Evolutionary conservation across 2,329 filamentous ascomycete genomes (phyloP), one percentile per base, ranked within the genome.

Genomic region (Colletotrichum sp.): DNA sequence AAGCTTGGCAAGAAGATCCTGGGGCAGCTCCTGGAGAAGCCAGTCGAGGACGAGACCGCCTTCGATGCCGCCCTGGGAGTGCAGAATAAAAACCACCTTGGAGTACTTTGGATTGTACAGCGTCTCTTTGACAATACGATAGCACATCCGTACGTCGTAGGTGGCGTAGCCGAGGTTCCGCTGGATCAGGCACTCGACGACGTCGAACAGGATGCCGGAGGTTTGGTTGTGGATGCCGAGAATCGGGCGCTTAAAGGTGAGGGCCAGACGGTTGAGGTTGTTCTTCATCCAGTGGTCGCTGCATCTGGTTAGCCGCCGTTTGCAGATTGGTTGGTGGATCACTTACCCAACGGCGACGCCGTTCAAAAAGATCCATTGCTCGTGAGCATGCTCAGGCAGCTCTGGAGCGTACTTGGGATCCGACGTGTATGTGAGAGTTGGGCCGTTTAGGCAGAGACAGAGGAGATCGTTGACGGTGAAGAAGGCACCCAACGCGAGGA

Each of bases 351-450:
- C 89, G 15, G 89, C 91, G 39, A 96, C 92, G 2, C 95, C 95
- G 80, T 96, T 96, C 70, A 96, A 83, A 81, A 94, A 96, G 18
- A 96, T 88, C 95, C 95, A 96, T 80, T 93, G 90, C 84, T 96
- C 94, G 71, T 92, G 88, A 10, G 87, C 86, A 81, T 92, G 89
- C 78, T 90, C 87, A 0, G 87, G 86, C 21, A 84, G 82, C 2
- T 84, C 83, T 18, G 87, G 82, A 2, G 92, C 88, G 77, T 90
- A 92, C 70, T 89, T 85, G 4, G 88, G 85, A 57, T 91, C 87
- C 2, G 91, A 92, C 21, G 84, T 82, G 78, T 89, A 92, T 4
- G 87, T 86, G 66, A 87, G 84, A 5, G 84, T 81, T 8, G 79
- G 81, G n/a, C 91, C 88, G 78, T 93, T 93, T 67, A 92, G 81